phyloP scores from a whole-genome alignment of 192 early-diverging fungal genomes.

The Kappamyces sp. region DNA sequence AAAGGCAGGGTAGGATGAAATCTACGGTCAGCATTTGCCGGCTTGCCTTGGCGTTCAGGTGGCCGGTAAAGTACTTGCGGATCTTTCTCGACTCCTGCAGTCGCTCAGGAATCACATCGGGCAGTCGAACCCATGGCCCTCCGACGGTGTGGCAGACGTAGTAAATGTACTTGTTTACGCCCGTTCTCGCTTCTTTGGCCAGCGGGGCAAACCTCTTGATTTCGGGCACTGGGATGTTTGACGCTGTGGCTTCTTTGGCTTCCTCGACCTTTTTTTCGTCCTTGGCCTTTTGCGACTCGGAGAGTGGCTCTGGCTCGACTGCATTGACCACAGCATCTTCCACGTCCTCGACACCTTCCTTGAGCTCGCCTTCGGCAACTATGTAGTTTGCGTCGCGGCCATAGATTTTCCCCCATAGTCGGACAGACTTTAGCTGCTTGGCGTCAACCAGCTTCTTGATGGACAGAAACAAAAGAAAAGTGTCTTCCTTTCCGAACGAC shows the following conservation, averaged over 20 bases:
- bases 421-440: constrained; percentile 51
- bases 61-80: constrained; percentile 51
- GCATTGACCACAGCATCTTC: constrained; percentile 38
- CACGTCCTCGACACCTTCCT: constrained; percentile 44
- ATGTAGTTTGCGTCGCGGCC: constrained; percentile 41
- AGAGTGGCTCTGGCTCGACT: constrained; percentile 11
- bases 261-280: constrained; percentile 24
- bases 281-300: not conserved
- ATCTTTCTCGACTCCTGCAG: constrained; percentile 44
- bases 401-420: constrained; percentile 53
- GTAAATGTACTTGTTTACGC: constrained; percentile 59
- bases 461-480: constrained; percentile 49
- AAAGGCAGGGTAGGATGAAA: constrained; percentile 50
- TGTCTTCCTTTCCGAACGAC: constrained; percentile 51
- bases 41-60: constrained; percentile 42
- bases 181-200: constrained; percentile 36
- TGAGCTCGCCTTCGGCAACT: constrained; percentile 49
- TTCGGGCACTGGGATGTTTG: constrained; percentile 32
- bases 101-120: constrained; percentile 54
- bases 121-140: constrained; percentile 46
- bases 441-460: constrained; percentile 42
- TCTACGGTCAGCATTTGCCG: constrained; percentile 19
- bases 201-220: constrained; percentile 27
- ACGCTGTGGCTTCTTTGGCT: too few species aligned
- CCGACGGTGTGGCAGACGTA: constrained; percentile 51